phyloP scores from a whole-genome alignment of 495 filamentous ascomycete species.

The Penicillium canariense region DNA sequence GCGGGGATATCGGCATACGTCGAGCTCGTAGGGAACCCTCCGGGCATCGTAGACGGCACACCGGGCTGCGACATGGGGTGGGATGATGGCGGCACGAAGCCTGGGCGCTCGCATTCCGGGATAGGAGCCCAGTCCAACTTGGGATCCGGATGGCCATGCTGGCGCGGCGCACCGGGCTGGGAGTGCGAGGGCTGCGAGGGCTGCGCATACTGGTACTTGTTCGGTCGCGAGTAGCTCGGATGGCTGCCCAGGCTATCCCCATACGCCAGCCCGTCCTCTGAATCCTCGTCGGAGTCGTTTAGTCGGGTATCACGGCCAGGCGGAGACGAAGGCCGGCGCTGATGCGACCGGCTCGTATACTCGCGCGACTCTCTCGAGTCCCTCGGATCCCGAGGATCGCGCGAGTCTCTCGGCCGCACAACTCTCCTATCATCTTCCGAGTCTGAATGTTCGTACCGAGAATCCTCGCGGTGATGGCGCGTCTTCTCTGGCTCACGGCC shows the following conservation, averaged over 20 bases:
- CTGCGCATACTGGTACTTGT: constrained; percentile 50
- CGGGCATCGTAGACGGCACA: constrained; percentile 33
- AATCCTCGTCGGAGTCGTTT: constrained; percentile 41
- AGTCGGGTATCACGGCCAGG: constrained; percentile 31
- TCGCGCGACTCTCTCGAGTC: constrained; percentile 5
- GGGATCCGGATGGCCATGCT: constrained; percentile 16
- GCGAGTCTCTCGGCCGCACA: constrained; percentile 5
- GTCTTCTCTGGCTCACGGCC: constrained; percentile 28
- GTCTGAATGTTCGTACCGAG: constrained; percentile 42
- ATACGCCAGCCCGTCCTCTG: constrained; percentile 42
- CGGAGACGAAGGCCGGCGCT: constrained; percentile 23
- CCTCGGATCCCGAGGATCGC: background rate
- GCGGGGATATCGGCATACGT: constrained; percentile 22
- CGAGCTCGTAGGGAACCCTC: constrained; percentile 35
- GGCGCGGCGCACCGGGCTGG: constrained; percentile 20
- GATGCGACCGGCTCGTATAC: constrained; percentile 21
- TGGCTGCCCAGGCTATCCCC: constrained; percentile 36
- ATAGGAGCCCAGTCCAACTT: constrained; percentile 37
- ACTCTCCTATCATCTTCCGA: constrained; percentile 24
- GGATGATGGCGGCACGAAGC: constrained; percentile 41
- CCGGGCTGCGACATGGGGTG: constrained; percentile 32
- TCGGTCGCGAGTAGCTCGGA: constrained; percentile 50
- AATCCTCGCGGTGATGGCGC: constrained; percentile 28
- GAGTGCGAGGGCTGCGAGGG: constrained; percentile 29
- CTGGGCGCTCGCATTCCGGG: constrained; percentile 41